Evolutionary conservation across 2,329 filamentous ascomycete species (phyloP).

Genomic region (Fonsecaea multimorphosa): DNA sequence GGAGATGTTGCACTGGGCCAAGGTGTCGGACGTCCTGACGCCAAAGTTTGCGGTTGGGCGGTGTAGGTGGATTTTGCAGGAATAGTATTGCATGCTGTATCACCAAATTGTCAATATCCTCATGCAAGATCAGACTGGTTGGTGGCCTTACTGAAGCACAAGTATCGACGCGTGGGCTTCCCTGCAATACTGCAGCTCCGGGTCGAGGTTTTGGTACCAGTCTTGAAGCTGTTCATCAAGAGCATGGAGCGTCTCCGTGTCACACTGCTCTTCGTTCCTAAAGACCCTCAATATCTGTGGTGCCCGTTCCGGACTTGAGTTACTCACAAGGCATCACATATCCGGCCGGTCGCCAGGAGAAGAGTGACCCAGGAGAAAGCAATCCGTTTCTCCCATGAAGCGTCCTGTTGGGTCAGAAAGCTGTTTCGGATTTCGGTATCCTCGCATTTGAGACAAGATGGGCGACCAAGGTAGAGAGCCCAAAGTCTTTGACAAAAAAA

Average conservation of each 20-base stretch:
- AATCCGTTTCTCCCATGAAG: conserved; percentile 23
- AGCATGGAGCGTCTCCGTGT: conserved; percentile 19
- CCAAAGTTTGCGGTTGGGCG: conserved; percentile 20
- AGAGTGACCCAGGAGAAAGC: conserved; percentile 31
- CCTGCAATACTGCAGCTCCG: conserved; percentile 14
- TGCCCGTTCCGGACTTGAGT: neutral
- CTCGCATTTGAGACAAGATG: conserved; percentile 28
- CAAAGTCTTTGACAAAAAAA: conserved; percentile 14
- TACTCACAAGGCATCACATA: conserved; percentile 30
- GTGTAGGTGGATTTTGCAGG: conserved; percentile 17
- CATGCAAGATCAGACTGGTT: too few relatives aligned
- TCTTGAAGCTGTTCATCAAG: conserved; percentile 26
- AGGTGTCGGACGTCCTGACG: neutral
- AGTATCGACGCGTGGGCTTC: conserved; percentile 6
- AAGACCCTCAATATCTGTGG: conserved; percentile 11
- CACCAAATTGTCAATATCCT: neutral
- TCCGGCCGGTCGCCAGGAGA: conserved; percentile 26
- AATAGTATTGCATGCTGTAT: conserved; percentile 12
- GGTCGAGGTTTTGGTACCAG: conserved; percentile 29
- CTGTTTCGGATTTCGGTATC: conserved; percentile 16
- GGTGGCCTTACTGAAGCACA: conserved; percentile 2
- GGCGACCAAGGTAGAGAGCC: conserved; percentile 35
- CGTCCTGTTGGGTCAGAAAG: neutral
- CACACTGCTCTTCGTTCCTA: conserved; percentile 17
- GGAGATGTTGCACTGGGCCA: conserved; percentile 13